Evolutionary conservation across 805 yeast species (phyloP), one percentile per base, ranked within the genome.

Genomic region (Starmerella vaccinii): DNA sequence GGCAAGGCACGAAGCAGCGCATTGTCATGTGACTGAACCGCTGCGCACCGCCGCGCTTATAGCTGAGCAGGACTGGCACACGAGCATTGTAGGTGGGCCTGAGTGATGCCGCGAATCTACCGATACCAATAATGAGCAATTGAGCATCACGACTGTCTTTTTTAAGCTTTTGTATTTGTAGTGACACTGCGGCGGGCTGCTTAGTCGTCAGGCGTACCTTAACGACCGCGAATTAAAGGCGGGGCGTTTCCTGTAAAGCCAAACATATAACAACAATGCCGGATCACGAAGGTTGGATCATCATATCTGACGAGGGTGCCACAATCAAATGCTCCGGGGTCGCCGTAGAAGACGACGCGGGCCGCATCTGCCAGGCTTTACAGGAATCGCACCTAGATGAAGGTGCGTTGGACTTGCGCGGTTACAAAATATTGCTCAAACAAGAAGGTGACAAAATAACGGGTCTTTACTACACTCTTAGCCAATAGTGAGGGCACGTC

Each of bases 291-390:
- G 40, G 26, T 7, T 37, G 40, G 40, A 44, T 32, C 37, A 32
- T n/a, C 8, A 40, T 49, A 12, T 23, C 46, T 13, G 34, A 44
- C 27, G 34, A 34, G 30, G 51, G 50, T 33, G 44, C 48, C 35
- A 40, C 40, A 1, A 21, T 51, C 10, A 33, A 38, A n/a, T 37
- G 49, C 24, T 22, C 37, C 9, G 57, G 57, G 7, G 47, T 49
- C 13, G 57, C 57, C 22, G 15, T 16, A 2, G 57, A 54, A 33
- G 24, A 8, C 9, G 57, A 54, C 30, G n/a, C 52, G 12, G 57
- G 55, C n/a, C 13, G 33, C 13, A 49, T 54, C 15, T 40, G 39
- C 26, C 21, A 39, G 3, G 48, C 49, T 2, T 12, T 54, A 34
- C 40, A 29, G 29, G 24, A 39, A 32, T 38, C 48, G 27, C 21